Evolutionary conservation across 2,329 filamentous ascomycete genomes (phyloP).

Genomic region (Trichoderma simmonsii): DNA sequence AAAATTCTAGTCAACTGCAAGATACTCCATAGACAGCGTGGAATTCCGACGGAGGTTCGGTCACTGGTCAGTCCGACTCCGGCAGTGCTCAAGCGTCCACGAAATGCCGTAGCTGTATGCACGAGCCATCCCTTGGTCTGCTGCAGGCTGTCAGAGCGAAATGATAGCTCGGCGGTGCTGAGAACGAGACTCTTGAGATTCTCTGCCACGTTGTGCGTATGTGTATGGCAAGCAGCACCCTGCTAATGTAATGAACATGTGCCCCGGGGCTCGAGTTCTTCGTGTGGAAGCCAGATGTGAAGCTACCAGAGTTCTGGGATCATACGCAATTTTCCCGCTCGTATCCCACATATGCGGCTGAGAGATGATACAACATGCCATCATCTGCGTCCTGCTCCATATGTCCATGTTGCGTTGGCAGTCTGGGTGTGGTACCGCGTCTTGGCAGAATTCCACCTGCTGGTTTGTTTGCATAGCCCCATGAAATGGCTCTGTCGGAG

Average conservation of each 20-base stretch:
- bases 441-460: background rate
- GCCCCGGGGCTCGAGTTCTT: background rate
- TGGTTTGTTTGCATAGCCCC: background rate
- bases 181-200: background rate
- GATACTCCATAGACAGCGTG: background rate
- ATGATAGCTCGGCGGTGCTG: background rate
- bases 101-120: background rate
- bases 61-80: background rate
- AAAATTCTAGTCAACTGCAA: background rate
- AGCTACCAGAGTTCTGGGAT: background rate
- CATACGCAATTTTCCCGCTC: background rate
- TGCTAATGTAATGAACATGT: background rate
- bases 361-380: background rate
- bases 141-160: background rate
- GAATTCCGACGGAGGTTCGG: background rate
- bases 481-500: background rate
- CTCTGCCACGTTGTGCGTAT: background rate
- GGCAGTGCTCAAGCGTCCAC: background rate
- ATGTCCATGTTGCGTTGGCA: background rate
- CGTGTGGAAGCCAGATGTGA: background rate
- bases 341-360: slow-evolving; percentile 10
- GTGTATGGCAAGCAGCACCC: background rate
- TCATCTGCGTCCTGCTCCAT: background rate
- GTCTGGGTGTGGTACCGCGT: background rate
- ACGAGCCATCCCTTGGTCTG: background rate